Evolutionary conservation across 352 stramenopile species (phyloP).

Genomic region (Phytophthora sp.): DNA sequence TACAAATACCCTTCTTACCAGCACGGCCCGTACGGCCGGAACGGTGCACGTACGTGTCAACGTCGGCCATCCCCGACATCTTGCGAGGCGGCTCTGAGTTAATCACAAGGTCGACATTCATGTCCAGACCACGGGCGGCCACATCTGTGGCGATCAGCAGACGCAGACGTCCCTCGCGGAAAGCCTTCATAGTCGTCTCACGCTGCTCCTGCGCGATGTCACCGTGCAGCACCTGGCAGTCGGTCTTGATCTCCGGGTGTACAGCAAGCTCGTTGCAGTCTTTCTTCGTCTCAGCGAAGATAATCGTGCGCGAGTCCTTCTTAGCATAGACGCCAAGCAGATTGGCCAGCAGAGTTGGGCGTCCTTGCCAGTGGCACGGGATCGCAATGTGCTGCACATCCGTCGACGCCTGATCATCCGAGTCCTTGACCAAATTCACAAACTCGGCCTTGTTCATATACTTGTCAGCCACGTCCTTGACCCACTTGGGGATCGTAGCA

Average conservation of each 20-base stretch:
- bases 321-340: constrained; percentile 84
- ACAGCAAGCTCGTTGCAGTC: constrained; percentile 94
- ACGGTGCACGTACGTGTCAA: constrained; percentile 98
- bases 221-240: constrained; percentile 94
- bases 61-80: constrained; percentile 87
- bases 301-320: constrained; percentile 92
- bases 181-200: constrained; percentile 97
- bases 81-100: constrained; percentile 93
- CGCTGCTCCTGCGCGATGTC: constrained; percentile 97
- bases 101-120: constrained; percentile 97
- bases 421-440: constrained; percentile 93
- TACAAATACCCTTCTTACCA: constrained; percentile 95
- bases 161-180: constrained; percentile 94
- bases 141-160: constrained; percentile 98
- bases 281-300: constrained; percentile 96
- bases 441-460: constrained; percentile 91
- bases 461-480: constrained; percentile 90
- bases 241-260: constrained; percentile 87
- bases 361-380: constrained; percentile 92
- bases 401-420: constrained; percentile 86
- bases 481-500: constrained; percentile 94
- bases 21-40: constrained; percentile 97
- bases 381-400: constrained; percentile 95
- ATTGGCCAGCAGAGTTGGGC: constrained; percentile 74
- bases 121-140: constrained; percentile 96